Evolutionary conservation across 805 yeast genomes (phyloP), one percentile per base, ranked within the genome.

Genomic region (Monosporozyma servazzii): DNA sequence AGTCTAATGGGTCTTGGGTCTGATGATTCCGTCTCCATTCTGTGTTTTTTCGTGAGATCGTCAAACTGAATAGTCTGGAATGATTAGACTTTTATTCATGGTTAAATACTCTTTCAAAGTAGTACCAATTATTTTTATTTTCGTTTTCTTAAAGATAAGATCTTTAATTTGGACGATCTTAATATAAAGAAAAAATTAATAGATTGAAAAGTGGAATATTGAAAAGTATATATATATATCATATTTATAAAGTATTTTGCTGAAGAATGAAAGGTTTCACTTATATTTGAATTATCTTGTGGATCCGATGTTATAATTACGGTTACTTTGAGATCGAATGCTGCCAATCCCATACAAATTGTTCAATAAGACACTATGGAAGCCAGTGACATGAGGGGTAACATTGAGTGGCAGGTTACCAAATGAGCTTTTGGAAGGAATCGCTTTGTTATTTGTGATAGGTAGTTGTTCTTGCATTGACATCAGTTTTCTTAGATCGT

Each of bases 1-100:
- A 82, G 59, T 53, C 86, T 68, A 4, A 82, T 58, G 0, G 87
- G 85, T 27, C 65, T 59, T 27, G 56, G 54, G 11, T 60, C 64
- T 18, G 21, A 9, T 4, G 41, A 37, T 37, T 37, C 41, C 6
- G 41, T 37, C 18, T 37, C 41, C 41, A 37, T 37, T 37, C 21
- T 36, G 17, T 36, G 4, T 36, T n/a, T 5, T 6, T 36, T 3
- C 17, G 20, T 36, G 6, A n/a, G n/a, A n/a, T n/a, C n/a, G n/a
- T n/a, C n/a, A n/a, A n/a, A n/a, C n/a, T n/a, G n/a, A n/a, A n/a
- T n/a, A n/a, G n/a, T n/a, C n/a, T n/a, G n/a, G n/a, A 15, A 36
- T 37, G 23, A 37, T 20, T 21, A 9, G 11, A 37, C 9, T 37
- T 17, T 5, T 25, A 25, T 25, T 25, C 27, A 5, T 25, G 27